phyloP scores from a whole-genome alignment of 352 stramenopile species.

The Blastocystis sp. region DNA sequence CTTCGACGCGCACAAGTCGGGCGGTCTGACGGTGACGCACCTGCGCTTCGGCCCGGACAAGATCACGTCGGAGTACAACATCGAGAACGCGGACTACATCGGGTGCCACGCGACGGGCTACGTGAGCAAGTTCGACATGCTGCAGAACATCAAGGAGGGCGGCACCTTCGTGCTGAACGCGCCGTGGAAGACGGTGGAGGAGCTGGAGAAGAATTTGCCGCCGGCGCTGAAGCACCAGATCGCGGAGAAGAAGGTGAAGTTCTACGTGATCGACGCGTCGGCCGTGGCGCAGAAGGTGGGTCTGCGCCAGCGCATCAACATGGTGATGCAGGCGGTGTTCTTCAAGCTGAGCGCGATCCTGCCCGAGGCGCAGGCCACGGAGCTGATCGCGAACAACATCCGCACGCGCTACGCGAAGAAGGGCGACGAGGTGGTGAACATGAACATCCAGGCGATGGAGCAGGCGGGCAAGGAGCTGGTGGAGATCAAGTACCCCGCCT shows the following conservation, averaged over 20 bases:
- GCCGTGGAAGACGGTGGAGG: neutral
- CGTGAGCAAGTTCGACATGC: slow-evolving; percentile 76
- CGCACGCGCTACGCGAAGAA: too few species aligned
- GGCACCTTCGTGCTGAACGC: slow-evolving; percentile 63
- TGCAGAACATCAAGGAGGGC: slow-evolving; percentile 74
- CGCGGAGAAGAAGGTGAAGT: too few species aligned
- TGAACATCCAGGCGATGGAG: slow-evolving; percentile 71
- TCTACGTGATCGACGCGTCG: too few species aligned
- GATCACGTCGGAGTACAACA: slow-evolving; percentile 70
- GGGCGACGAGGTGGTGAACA: slow-evolving; percentile 58
- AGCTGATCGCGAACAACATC: too few species aligned
- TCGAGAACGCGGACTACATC: slow-evolving; percentile 74
- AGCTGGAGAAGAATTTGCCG: too few species aligned
- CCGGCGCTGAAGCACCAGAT: too few species aligned
- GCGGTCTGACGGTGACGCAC: slow-evolving; percentile 75
- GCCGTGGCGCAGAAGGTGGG: too few species aligned
- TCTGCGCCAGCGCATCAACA: too few species aligned
- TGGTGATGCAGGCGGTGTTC: too few species aligned
- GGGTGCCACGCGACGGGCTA: slow-evolving; percentile 76
- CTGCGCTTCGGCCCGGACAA: slow-evolving; percentile 68
- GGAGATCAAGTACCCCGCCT: slow-evolving; percentile 73
- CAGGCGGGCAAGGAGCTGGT: slow-evolving; percentile 72
- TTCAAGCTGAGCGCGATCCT: neutral
- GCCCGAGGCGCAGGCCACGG: slow-evolving; percentile 55
- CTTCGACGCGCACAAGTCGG: slow-evolving; percentile 76